Percentiles rank a stretch among this genome's conserved stretches.
These are phyloP conservation scores for Flaveria ramosissima DNA, from an alignment of 129 eudicot species.

Conservation along the genomic window DNA sequence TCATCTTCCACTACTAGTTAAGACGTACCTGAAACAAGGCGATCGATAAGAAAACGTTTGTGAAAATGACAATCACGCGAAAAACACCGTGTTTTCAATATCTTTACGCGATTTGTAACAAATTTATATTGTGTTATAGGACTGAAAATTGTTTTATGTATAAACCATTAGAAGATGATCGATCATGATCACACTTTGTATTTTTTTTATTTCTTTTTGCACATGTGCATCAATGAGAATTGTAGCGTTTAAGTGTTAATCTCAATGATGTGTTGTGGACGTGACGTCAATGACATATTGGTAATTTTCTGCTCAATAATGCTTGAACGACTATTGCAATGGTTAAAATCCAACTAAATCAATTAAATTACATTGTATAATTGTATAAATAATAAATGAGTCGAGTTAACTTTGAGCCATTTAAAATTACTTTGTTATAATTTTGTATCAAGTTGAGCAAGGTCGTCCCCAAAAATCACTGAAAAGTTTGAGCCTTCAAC, in stretches of 20 bases:
- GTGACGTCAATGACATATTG: not conserved
- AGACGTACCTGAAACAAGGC: not conserved
- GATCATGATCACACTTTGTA: not conserved
- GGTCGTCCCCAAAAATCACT: too few relatives aligned
- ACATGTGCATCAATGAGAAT: slow-evolving; percentile 21
- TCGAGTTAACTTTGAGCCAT: too few relatives aligned
- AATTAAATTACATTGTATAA: too few relatives aligned
- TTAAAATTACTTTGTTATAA: too few relatives aligned
- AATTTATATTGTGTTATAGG: not conserved
- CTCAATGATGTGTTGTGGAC: not conserved
- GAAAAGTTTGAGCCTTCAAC: too few relatives aligned
- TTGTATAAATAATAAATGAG: too few relatives aligned
- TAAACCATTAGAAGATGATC: slow-evolving; percentile 10
- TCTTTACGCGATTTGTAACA: slow-evolving; percentile 15
- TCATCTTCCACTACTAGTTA: slow-evolving; percentile 20
- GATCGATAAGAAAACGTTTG: not conserved
- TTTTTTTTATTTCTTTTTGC: not conserved
- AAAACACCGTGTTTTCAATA: not conserved
- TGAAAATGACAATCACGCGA: not conserved
- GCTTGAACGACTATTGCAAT: too few relatives aligned
- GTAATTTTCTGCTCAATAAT: not conserved
- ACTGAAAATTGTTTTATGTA: slow-evolving; percentile 15
- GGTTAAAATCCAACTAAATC: too few relatives aligned
- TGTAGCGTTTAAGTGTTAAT: not conserved
- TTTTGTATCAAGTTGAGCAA: too few relatives aligned